Evolutionary conservation across 257 asterid genomes (phyloP).

Genomic region (Anisodus tanguticus): DNA sequence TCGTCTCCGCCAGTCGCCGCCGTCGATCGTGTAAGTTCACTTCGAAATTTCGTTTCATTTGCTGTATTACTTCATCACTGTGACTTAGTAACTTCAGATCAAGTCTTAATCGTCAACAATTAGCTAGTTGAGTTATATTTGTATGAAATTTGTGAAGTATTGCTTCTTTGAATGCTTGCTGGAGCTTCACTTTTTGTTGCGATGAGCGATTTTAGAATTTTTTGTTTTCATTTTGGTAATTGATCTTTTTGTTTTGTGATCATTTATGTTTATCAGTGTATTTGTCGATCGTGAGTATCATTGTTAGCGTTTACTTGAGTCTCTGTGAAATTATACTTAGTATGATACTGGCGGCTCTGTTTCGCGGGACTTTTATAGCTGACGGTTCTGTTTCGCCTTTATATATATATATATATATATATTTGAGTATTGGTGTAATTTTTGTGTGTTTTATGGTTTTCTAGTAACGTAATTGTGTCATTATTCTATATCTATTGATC

Average conservation of each 20-base stretch:
- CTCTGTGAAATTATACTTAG: not conserved
- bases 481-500: too few relatives aligned
- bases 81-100: not conserved
- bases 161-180: not conserved
- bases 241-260: not conserved
- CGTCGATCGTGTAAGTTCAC: constrained; percentile 19
- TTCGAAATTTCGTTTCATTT: not conserved
- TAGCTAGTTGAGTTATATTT: not conserved
- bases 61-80: not conserved
- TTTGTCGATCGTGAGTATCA: constrained; percentile 4
- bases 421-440: not conserved
- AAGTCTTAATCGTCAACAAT: not conserved
- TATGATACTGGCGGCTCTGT: constrained; percentile 2
- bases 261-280: not conserved
- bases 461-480: not conserved
- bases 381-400: not conserved
- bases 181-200: not conserved
- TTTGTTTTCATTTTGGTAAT: not conserved
- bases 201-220: not conserved
- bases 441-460: not conserved
- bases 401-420: too few relatives aligned
- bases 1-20: not conserved
- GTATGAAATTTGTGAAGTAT: not conserved
- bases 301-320: not conserved
- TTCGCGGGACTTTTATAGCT: not conserved